Percentiles rank a stretch among this genome's conserved stretches.
phyloP scores from a whole-genome alignment of 768 basidiomycete species.

The Amyloporia xantha region DNA sequence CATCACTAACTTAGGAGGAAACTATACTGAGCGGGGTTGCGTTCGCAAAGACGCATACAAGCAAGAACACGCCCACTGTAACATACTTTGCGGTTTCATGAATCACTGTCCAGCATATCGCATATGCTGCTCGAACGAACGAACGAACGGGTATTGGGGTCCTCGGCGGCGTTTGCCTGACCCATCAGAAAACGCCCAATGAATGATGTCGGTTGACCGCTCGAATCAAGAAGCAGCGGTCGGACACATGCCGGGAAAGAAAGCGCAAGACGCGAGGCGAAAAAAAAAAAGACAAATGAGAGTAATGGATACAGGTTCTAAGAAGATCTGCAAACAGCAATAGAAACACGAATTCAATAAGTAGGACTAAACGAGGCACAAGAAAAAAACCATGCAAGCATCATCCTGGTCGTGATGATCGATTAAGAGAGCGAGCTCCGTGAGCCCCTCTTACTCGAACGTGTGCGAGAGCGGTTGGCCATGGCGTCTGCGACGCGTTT shows the following conservation, averaged over 20 bases:
- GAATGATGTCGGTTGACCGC: constrained; percentile 12
- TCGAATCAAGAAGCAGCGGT: constrained; percentile 15
- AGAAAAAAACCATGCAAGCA: neutral
- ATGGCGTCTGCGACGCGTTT: constrained; percentile 60
- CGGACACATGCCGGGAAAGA: constrained; percentile 4
- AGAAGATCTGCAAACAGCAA: neutral
- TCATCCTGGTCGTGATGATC: neutral
- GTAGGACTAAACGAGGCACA: constrained; percentile 10
- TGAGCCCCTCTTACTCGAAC: constrained; percentile 32
- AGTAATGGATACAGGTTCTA: constrained; percentile 18
- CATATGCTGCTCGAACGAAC: too few relatives aligned
- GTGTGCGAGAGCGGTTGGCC: constrained; percentile 42
- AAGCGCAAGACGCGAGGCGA: constrained; percentile 3
- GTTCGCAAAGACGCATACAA: neutral
- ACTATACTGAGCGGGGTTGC: constrained; percentile 7
- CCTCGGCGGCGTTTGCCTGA: constrained; percentile 14
- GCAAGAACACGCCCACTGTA: neutral
- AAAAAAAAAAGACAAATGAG: constrained; percentile 4
- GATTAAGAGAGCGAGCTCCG: constrained; percentile 24
- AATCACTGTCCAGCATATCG: too few relatives aligned
- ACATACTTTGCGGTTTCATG: constrained; percentile 2
- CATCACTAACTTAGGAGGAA: constrained; percentile 1
- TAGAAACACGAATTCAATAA: constrained; percentile 18
- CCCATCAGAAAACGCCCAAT: constrained; percentile 11
- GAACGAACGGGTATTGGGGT: constrained; percentile 5